phyloP scores from a whole-genome alignment of 2,329 filamentous ascomycete species.

The Alternaria triticimaculans region DNA sequence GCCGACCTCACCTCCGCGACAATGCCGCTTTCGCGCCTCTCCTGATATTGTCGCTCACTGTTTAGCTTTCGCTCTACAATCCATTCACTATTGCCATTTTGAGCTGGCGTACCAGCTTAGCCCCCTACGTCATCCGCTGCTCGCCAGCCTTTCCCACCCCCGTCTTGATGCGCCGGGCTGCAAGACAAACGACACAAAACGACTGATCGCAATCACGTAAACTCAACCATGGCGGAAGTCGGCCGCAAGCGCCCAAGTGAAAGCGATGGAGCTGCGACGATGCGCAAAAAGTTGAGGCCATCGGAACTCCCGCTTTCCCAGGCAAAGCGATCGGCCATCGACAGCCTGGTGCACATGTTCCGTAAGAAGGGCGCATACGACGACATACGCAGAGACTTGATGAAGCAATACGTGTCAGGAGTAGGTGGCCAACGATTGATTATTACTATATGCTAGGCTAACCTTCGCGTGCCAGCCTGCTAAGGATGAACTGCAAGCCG shows the following conservation, averaged over 20 bases:
- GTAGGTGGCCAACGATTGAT: conserved; percentile 57
- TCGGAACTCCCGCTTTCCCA: conserved; percentile 77
- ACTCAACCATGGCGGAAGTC: conserved; percentile 41
- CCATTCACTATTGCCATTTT: conserved; percentile 7
- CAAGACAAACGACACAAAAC: not conserved
- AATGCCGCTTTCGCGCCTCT: conserved; percentile 2
- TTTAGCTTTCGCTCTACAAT: conserved; percentile 3
- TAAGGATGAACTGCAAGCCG: conserved; percentile 69
- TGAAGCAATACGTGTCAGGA: conserved; percentile 74
- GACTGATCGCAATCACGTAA: conserved; percentile 4
- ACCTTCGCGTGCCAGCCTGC: conserved; percentile 62
- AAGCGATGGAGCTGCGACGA: conserved; percentile 36
- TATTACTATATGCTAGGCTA: not conserved
- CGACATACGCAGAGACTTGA: conserved; percentile 75
- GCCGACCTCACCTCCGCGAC: conserved; percentile 13
- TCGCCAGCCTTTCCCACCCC: not conserved
- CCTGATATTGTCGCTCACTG: conserved; percentile 1
- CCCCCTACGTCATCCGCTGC: conserved; percentile 7
- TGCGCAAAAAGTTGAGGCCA: conserved; percentile 70
- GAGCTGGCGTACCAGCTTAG: not conserved
- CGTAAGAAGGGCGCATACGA: conserved; percentile 89
- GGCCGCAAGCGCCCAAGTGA: conserved; percentile 40
- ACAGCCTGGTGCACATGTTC: conserved; percentile 77
- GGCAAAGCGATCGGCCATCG: conserved; percentile 75
- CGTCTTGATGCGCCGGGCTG: conserved; percentile 2